Base-by-base conservation (phyloP, 83 land plant species). In the Picea abies region DNA sequence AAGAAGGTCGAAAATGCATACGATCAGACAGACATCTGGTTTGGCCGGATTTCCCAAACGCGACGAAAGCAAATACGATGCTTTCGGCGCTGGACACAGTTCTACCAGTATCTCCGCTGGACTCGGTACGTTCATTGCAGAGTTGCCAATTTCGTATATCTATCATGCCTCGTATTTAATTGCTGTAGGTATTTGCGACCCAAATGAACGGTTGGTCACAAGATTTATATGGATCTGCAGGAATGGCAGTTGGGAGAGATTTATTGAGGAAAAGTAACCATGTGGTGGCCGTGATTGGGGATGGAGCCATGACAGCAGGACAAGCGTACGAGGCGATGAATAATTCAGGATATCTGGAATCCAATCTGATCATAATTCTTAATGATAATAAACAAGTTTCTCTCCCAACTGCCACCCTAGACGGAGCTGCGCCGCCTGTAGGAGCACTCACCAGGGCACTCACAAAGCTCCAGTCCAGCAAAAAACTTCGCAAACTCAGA, bases 81-180 rank as follows among this genome's bases (percentile, higher is more conserved):
- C 94, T 26, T 92, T 92, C 63, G 94, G 94, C 26, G 94, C 86
- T 20, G 94, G 92, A 1, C 94, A 92, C 52, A 90, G 92, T 66
- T 92, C 92, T 32, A 92, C 91, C 5, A 92, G 94, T 79, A 92
- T 92, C 69, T 92, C 94, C 20, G 94, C 94, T 66, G 94, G 90
- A n/a, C 90, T 92, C 14, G 94, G 93, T 91, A 25, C 37, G 85
- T 52, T 39, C n/a, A 19, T 22, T 22, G n/a, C 66, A 19, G n/a
- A 20, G 23, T 63, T 20, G 23, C n/a, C n/a, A 63, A n/a, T 20
- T 19, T 7, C 63, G 20, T 19, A 62, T 3, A 62, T 62, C 12
- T 19, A 15, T 19, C 15, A 9, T 15, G 20, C 63, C 3, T 14
- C 12, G 63, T 61, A 9, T 19, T 61, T 61, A 61, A 61, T 15